Conservation (phyloP, 495 filamentous ascomycete species). For the Neurospora discreta region DNA sequence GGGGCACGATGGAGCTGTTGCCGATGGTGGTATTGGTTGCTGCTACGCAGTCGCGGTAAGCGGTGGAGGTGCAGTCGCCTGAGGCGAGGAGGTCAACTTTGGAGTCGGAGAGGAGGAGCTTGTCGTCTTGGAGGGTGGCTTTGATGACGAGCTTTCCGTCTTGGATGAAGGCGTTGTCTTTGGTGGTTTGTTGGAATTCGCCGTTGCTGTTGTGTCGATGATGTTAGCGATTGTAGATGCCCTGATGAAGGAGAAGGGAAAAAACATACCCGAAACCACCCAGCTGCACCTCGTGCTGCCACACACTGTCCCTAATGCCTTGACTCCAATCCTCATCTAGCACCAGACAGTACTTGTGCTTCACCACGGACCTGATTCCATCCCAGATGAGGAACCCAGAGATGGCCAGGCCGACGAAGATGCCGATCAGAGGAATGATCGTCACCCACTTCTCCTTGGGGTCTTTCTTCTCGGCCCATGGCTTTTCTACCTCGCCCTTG, state of each 20-base stretch:
- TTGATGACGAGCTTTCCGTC: slow-evolving; percentile 61
- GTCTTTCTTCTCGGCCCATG: slow-evolving; percentile 58
- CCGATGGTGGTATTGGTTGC: slow-evolving; percentile 52
- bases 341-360: slow-evolving; percentile 65
- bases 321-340: slow-evolving; percentile 56
- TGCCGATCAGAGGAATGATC: slow-evolving; percentile 60
- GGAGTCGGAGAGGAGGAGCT: slow-evolving; percentile 48
- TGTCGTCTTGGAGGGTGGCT: slow-evolving; percentile 61
- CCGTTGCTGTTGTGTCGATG: slow-evolving; percentile 47
- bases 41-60: slow-evolving; percentile 43
- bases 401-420: slow-evolving; percentile 52
- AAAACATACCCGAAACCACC: slow-evolving; percentile 68
- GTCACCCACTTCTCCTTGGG: slow-evolving; percentile 78
- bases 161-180: slow-evolving; percentile 63
- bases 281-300: slow-evolving; percentile 69
- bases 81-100: slow-evolving; percentile 54
- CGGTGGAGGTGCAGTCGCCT: slow-evolving; percentile 52
- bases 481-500: slow-evolving; percentile 58
- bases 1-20: slow-evolving; percentile 64
- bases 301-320: slow-evolving; percentile 50
- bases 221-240: slow-evolving; percentile 3
- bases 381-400: slow-evolving; percentile 61
- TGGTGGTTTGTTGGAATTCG: slow-evolving; percentile 64
- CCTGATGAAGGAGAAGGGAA: background rate
- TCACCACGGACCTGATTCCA: slow-evolving; percentile 53